Conservation (phyloP, 1,284 basidiomycete genomes). For the Mycena sp. region DNA sequence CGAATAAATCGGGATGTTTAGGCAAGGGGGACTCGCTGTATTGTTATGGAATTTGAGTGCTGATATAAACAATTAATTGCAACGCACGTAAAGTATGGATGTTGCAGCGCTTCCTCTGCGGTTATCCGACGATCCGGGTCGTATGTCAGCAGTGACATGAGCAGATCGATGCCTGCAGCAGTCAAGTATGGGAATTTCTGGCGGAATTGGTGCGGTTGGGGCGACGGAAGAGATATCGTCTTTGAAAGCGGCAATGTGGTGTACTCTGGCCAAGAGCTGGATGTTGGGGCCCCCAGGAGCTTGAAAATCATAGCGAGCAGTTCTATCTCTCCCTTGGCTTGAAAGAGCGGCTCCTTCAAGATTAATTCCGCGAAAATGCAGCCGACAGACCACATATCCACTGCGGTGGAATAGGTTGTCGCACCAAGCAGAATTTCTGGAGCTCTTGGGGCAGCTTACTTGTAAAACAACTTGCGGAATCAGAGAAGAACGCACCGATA, state of each 20-base stretch:
- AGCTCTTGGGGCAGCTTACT: conserved; percentile 65
- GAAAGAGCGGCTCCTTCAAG: conserved; percentile 93
- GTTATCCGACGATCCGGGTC: conserved; percentile 88
- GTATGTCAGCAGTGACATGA: conserved; percentile 88
- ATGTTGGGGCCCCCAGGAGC: conserved; percentile 90
- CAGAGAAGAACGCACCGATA: conserved; percentile 79
- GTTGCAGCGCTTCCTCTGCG: conserved; percentile 89
- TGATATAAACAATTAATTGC: not conserved
- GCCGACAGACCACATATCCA: conserved; percentile 99
- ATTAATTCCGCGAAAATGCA: conserved; percentile 99
- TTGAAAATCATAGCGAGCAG: conserved; percentile 94
- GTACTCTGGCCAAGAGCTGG: conserved; percentile 89
- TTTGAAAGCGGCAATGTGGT: conserved; percentile 82
- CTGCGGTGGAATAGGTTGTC: conserved; percentile 92
- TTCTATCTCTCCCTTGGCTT: conserved; percentile 95
- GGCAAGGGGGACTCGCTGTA: conserved; percentile 91
- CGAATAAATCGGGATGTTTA: conserved; percentile 97
- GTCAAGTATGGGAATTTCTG: conserved; percentile 87
- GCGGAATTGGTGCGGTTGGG: conserved; percentile 78
- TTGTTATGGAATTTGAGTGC: conserved; percentile 18
- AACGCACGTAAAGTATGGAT: conserved; percentile 89
- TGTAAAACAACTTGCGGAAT: conserved; percentile 19
- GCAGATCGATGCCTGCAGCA: conserved; percentile 86
- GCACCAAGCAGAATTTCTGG: conserved; percentile 96
- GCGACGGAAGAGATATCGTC: conserved; percentile 81